Conservation (phyloP, 2,329 filamentous ascomycete genomes). For the Phyllosticta citrichinensis region DNA sequence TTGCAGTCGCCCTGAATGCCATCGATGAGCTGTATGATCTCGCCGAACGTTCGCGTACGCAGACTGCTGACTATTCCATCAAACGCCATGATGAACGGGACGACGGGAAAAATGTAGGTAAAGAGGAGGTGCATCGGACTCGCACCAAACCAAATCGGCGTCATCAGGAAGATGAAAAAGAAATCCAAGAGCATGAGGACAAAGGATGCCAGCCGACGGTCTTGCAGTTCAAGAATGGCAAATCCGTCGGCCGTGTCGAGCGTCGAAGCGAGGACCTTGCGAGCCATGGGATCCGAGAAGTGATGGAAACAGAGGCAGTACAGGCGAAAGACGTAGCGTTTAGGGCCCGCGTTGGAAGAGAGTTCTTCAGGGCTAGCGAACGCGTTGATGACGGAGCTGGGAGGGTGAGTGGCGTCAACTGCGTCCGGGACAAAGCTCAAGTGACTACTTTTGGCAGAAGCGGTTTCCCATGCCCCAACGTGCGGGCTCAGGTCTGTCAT, state of each 20-base stretch:
- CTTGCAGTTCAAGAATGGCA: slow-evolving; percentile 66
- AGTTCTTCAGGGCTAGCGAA: not conserved
- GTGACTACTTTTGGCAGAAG: slow-evolving; percentile 35
- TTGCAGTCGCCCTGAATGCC: slow-evolving; percentile 10
- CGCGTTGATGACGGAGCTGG: slow-evolving; percentile 25
- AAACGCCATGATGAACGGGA: slow-evolving; percentile 58
- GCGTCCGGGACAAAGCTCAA: slow-evolving; percentile 50
- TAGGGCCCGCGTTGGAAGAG: not conserved
- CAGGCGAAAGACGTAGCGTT: slow-evolving; percentile 47
- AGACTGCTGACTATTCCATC: slow-evolving; percentile 60
- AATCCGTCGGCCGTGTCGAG: slow-evolving; percentile 57
- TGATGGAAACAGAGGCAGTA: slow-evolving; percentile 72
- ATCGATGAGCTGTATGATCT: slow-evolving; percentile 50
- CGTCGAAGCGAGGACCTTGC: slow-evolving; percentile 52
- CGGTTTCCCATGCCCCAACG: slow-evolving; percentile 25
- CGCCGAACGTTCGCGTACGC: slow-evolving; percentile 55
- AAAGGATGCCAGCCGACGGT: slow-evolving; percentile 35
- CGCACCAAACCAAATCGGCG: slow-evolving; percentile 43
- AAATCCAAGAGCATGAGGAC: slow-evolving; percentile 24
- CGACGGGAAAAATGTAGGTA: slow-evolving; percentile 52
- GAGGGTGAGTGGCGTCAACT: slow-evolving; percentile 56
- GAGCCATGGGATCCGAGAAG: slow-evolving; percentile 56
- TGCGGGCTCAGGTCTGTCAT: slow-evolving; percentile 33
- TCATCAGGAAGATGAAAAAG: slow-evolving; percentile 43
- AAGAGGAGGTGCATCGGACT: slow-evolving; percentile 51